Percentiles rank a stretch among this genome's conserved stretches.
These are phyloP conservation scores for Cryphonectria radicalis DNA, from an alignment of 2,329 filamentous ascomycete genomes.

Conservation along the genomic window DNA sequence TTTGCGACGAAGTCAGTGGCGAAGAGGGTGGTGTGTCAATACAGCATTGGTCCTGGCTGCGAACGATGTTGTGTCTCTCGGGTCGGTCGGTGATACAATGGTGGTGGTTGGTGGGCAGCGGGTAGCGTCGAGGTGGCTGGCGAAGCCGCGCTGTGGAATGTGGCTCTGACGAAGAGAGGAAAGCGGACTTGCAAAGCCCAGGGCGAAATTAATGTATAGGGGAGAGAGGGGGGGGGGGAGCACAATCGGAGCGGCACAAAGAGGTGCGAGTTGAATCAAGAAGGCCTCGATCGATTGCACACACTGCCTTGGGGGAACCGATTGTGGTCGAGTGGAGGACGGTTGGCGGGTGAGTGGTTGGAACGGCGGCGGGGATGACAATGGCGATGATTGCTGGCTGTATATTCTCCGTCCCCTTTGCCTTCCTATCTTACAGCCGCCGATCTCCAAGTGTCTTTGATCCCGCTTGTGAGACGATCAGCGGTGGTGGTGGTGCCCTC, in stretches of 20 bases:
- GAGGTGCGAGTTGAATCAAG: background rate
- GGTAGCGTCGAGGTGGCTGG: conserved; percentile 17
- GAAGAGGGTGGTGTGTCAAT: conserved; percentile 12
- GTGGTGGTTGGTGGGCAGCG: conserved; percentile 12
- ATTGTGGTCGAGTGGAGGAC: conserved; percentile 5
- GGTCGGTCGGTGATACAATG: background rate
- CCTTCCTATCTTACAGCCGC: background rate
- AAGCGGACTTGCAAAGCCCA: background rate
- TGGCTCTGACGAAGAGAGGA: background rate
- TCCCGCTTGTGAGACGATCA: conserved; percentile 9
- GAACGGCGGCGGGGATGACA: background rate
- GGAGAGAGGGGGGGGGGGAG: too few relatives aligned
- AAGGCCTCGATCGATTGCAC: background rate
- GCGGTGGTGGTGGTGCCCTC: background rate
- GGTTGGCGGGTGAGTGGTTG: background rate
- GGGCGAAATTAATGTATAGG: background rate
- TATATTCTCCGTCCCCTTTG: conserved; percentile 6
- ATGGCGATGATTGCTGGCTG: background rate
- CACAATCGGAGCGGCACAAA: background rate
- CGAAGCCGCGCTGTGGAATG: conserved; percentile 10
- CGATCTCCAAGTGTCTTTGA: conserved; percentile 13
- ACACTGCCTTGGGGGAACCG: background rate
- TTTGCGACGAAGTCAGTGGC: background rate
- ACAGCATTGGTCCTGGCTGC: conserved; percentile 21
- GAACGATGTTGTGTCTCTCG: background rate